Evolutionary conservation across 2,329 filamentous ascomycete genomes (phyloP).

Genomic region (Hymenoscyphus repandus): DNA sequence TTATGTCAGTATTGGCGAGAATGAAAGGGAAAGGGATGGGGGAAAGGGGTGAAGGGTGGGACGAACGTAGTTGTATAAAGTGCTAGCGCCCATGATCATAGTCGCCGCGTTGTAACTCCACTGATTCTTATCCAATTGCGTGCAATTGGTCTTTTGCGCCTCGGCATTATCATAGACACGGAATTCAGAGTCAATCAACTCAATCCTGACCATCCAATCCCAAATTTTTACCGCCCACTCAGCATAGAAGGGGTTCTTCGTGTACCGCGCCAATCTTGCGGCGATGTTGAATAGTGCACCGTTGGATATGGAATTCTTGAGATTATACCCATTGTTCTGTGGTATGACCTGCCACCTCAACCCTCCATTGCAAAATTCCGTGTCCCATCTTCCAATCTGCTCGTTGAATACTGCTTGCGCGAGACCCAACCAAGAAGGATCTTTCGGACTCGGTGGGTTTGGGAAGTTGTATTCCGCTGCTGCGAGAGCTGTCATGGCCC

Average conservation of each 20-base stretch:
- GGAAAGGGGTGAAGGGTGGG: constrained; percentile 2
- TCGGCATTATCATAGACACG: constrained; percentile 57
- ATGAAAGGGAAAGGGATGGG: not conserved
- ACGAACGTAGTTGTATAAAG: constrained; percentile 60
- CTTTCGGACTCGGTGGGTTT: constrained; percentile 41
- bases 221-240: constrained; percentile 71
- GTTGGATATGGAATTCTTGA: constrained; percentile 62
- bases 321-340: constrained; percentile 76
- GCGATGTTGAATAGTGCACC: constrained; percentile 55
- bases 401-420: constrained; percentile 77
- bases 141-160: constrained; percentile 49
- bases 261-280: constrained; percentile 67
- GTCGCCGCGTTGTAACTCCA: constrained; percentile 67
- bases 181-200: constrained; percentile 54
- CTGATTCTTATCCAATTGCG: constrained; percentile 52
- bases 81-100: constrained; percentile 59
- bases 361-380: constrained; percentile 60
- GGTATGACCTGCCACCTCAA: constrained; percentile 72
- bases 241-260: constrained; percentile 66
- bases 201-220: constrained; percentile 56
- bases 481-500: constrained; percentile 63
- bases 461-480: constrained; percentile 63
- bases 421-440: constrained; percentile 63
- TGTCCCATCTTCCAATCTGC: constrained; percentile 68
- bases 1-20: not conserved